phyloP scores from a whole-genome alignment of 768 basidiomycete species.

The Kwoniella europaea region DNA sequence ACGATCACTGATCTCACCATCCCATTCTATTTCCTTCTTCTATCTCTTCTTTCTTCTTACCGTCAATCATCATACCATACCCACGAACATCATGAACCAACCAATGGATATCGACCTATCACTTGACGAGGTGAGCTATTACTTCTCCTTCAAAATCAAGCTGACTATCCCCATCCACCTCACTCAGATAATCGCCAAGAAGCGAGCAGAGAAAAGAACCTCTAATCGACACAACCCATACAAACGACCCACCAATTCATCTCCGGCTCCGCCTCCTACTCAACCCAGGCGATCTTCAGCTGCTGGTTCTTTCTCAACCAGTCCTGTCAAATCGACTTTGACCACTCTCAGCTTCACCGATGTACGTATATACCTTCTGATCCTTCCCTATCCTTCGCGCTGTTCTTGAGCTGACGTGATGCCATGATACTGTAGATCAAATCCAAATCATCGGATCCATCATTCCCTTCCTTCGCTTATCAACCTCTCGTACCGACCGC shows the following conservation, averaged over 20 bases:
- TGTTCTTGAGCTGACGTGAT: not conserved
- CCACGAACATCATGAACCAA: constrained; percentile 6
- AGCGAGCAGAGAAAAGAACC: not conserved
- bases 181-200: constrained; percentile 16
- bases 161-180: not conserved
- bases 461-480: constrained; percentile 1
- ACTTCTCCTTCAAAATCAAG: not conserved
- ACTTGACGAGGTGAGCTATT: constrained; percentile 12
- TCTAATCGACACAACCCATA: not conserved
- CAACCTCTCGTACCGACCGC: not conserved
- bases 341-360: not conserved
- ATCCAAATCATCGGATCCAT: not conserved
- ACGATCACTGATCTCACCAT: not conserved
- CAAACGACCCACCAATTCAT: not conserved
- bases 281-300: not conserved
- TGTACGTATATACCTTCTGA: not conserved
- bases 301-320: not conserved
- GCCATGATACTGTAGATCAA: not conserved
- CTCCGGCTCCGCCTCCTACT: not conserved
- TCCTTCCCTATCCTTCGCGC: not conserved
- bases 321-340: not conserved
- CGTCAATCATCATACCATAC: not conserved
- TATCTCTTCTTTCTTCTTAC: not conserved
- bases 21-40: not conserved
- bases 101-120: constrained; percentile 22